Conservation (phyloP, 768 basidiomycete genomes). For the Neoboletus subvelutipes region DNA sequence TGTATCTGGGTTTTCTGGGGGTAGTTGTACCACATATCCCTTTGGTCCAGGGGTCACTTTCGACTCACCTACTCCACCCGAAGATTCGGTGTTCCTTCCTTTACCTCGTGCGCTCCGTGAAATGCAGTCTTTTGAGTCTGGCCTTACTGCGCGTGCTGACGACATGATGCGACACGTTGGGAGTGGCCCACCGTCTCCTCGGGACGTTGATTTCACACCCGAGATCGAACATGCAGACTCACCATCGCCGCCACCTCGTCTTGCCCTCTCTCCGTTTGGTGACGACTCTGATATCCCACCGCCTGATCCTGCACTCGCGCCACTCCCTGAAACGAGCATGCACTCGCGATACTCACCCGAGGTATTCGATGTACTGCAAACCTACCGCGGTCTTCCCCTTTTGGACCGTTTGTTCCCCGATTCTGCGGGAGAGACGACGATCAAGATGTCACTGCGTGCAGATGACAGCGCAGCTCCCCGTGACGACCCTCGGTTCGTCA, state of each 20-base stretch:
- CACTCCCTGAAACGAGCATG: conserved; percentile 49
- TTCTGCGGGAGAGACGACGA: conserved; percentile 60
- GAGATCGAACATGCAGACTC: conserved; percentile 4
- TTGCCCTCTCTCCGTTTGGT: conserved; percentile 27
- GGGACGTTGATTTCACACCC: not conserved
- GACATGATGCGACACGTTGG: conserved; percentile 27
- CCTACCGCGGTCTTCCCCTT: conserved; percentile 72
- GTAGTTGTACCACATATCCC: conserved; percentile 45
- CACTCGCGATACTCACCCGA: conserved; percentile 69
- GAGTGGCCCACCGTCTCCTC: conserved; percentile 11
- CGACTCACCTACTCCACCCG: conserved; percentile 53
- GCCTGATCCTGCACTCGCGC: conserved; percentile 29
- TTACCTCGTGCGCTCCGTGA: conserved; percentile 64
- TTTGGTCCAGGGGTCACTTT: conserved; percentile 66
- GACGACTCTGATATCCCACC: conserved; percentile 31
- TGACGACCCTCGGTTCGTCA: conserved; percentile 88
- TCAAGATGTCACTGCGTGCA: conserved; percentile 65
- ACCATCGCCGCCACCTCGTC: conserved; percentile 20
- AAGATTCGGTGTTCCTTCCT: conserved; percentile 42
- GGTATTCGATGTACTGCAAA: conserved; percentile 80
- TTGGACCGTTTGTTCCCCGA: conserved; percentile 64
- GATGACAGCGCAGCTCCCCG: conserved; percentile 72
- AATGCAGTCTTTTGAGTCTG: conserved; percentile 88
- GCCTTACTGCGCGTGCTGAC: conserved; percentile 67
- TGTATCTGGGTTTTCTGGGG: conserved; percentile 19